phyloP scores from a whole-genome alignment of 805 yeast genomes.

The Ogataea methanolica region DNA sequence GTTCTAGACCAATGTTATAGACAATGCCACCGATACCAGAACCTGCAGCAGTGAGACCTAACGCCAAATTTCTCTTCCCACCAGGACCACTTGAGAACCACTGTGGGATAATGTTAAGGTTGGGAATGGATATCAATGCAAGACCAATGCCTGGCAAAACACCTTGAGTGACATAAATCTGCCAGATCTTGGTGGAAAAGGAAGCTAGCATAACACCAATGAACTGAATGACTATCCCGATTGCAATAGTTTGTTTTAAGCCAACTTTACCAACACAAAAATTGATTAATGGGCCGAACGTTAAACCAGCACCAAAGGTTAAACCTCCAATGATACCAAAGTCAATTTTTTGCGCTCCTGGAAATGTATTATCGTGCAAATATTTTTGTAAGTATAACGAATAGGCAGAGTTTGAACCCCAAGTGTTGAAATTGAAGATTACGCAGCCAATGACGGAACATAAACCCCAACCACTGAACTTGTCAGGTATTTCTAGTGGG shows the following conservation, averaged over 20 bases:
- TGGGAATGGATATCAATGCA: slow-evolving; percentile 56
- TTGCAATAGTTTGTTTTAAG: slow-evolving; percentile 32
- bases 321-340: slow-evolving; percentile 69
- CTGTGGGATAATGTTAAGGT: slow-evolving; percentile 56
- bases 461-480: slow-evolving; percentile 68
- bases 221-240: slow-evolving; percentile 50
- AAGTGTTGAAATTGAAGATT: slow-evolving; percentile 51
- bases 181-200: slow-evolving; percentile 56
- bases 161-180: slow-evolving; percentile 66
- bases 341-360: slow-evolving; percentile 52
- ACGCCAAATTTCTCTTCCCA: slow-evolving; percentile 53
- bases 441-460: slow-evolving; percentile 39
- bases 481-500: slow-evolving; percentile 43
- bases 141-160: slow-evolving; percentile 54
- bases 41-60: slow-evolving; percentile 45
- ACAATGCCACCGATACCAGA: slow-evolving; percentile 51
- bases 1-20: slow-evolving; percentile 45
- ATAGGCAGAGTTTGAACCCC: slow-evolving; percentile 72
- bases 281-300: slow-evolving; percentile 45
- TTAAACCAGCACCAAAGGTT: slow-evolving; percentile 52
- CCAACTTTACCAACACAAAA: slow-evolving; percentile 41
- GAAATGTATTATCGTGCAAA: slow-evolving; percentile 43
- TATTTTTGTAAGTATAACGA: slow-evolving; percentile 61
- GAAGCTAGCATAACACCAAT: slow-evolving; percentile 57
- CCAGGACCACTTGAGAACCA: slow-evolving; percentile 46